phyloP scores from a whole-genome alignment of 2,329 filamentous ascomycete species.

The Ceratocystis cubensis region DNA sequence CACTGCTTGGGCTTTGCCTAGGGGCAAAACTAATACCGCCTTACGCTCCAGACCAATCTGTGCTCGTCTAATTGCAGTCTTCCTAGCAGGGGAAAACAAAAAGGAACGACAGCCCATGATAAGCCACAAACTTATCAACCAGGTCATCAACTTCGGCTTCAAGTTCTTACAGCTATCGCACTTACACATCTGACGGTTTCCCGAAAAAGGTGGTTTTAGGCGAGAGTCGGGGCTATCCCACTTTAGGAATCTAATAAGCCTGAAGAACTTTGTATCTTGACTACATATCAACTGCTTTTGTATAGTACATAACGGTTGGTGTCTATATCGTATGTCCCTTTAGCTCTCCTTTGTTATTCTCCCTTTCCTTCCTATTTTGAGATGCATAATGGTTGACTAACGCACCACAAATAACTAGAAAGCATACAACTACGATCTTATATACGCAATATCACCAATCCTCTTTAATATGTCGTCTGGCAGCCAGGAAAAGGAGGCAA shows the following conservation, averaged over 20 bases:
- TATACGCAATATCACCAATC: background rate
- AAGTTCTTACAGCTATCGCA: background rate
- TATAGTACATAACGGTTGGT: background rate
- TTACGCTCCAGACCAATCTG: too few relatives aligned
- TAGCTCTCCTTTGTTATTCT: background rate
- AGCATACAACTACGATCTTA: background rate
- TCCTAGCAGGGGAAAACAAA: background rate
- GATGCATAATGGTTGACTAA: background rate
- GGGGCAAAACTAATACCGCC: background rate
- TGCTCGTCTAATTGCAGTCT: too few relatives aligned
- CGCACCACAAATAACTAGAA: background rate
- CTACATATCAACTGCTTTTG: background rate
- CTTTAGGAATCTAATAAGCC: background rate
- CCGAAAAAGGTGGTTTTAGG: slow-evolving; percentile 4
- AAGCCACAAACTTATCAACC: background rate
- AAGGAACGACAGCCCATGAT: background rate
- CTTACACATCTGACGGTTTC: background rate
- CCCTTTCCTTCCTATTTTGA: background rate
- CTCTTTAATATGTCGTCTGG: slow-evolving; percentile 3
- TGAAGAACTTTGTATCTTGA: background rate
- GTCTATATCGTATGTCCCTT: background rate
- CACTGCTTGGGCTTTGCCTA: background rate
- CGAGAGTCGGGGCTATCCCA: background rate
- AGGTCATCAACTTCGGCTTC: background rate
- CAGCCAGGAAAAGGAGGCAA: background rate